Conservation (phyloP, 1,139 yeast genomes). For the Candida smagusa region DNA sequence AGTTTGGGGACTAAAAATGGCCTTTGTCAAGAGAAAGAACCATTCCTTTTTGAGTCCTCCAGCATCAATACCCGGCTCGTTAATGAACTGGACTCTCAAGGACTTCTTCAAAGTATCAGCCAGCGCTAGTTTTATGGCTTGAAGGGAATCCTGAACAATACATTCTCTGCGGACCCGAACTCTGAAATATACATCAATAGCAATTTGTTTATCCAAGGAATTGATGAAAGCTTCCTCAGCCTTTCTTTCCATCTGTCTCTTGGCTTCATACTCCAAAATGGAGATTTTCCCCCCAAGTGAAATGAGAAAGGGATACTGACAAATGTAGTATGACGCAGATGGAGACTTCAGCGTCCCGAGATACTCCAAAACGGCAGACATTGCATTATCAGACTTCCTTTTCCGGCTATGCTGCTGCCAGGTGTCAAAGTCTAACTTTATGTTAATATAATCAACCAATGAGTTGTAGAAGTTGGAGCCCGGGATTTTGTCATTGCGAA, state of each 20-base stretch:
- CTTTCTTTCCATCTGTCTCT: conserved; percentile 76
- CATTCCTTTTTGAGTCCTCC: conserved; percentile 94
- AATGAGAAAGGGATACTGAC: conserved; percentile 80
- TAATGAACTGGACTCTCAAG: conserved; percentile 70
- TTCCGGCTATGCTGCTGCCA: conserved; percentile 55
- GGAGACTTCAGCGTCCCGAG: conserved; percentile 30
- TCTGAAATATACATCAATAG: conserved; percentile 64
- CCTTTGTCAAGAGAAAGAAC: conserved; percentile 72
- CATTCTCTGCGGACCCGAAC: conserved; percentile 65
- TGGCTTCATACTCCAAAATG: conserved; percentile 79
- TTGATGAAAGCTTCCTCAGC: conserved; percentile 88
- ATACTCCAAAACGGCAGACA: conserved; percentile 38
- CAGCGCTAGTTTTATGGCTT: conserved; percentile 51
- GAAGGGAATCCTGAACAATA: conserved; percentile 73
- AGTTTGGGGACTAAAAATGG: conserved; percentile 62
- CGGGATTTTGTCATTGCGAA: conserved; percentile 36
- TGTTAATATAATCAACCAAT: conserved; percentile 74
- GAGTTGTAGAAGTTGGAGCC: conserved; percentile 70
- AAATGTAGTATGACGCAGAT: conserved; percentile 51
- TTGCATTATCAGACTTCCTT: conserved; percentile 1
- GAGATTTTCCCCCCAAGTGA: conserved; percentile 81
- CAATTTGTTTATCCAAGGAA: conserved; percentile 61
- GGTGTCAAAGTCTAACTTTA: conserved; percentile 73
- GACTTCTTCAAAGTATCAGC: conserved; percentile 69
- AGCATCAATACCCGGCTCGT: conserved; percentile 92